Evolutionary conservation across 1,139 yeast genomes (phyloP), one percentile per base, ranked within the genome.

Genomic region (Magnusiomyces sp.): DNA sequence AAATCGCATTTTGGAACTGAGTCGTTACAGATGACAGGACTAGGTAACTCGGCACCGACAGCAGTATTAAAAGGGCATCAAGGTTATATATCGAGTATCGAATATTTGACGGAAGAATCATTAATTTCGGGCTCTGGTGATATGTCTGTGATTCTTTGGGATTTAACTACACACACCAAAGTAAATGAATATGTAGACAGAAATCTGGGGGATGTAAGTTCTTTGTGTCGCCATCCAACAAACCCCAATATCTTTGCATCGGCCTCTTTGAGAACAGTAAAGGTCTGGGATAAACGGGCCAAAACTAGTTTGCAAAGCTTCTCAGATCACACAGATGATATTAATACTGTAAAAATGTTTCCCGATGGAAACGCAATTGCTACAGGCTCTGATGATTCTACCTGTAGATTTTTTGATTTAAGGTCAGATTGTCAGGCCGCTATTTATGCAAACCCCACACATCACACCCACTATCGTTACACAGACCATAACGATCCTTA

Each of bases 121-220:
- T 63, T 87, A 0, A 61, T 87, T 14, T 85, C 95, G 0, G 76
- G 83, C 1, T 81, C 92, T 46, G 96, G 95, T 3, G 97, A 90
- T 64, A 80, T 82, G 82, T 79, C 94, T 1, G 77, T 89, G 59
- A 74, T 78, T 2, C 65, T 81, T 52, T 90, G 97, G 97, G 96
- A 90, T 63, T 71, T 87, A 31, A 71, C 73, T 31, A 77, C 77
- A 55, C 82, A 86, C 0, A 70, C 70, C 29, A 72, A 76, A 55
- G 66, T 75, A 1, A 68, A 78, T 36, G 82, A 79, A 45, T 86
- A 76, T 62, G 68, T 78, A 10, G 95, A 84, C 53, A 45, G 53
- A 29, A 95, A 89, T 67, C 66, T 83, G 29, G 95, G 95, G 5
- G 96, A 87, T 63, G 87, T 90, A 17, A 70, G 86, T 50, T 72